Conservation (phyloP, 345 rosid species). For the Excoecaria cochinchinensis region DNA sequence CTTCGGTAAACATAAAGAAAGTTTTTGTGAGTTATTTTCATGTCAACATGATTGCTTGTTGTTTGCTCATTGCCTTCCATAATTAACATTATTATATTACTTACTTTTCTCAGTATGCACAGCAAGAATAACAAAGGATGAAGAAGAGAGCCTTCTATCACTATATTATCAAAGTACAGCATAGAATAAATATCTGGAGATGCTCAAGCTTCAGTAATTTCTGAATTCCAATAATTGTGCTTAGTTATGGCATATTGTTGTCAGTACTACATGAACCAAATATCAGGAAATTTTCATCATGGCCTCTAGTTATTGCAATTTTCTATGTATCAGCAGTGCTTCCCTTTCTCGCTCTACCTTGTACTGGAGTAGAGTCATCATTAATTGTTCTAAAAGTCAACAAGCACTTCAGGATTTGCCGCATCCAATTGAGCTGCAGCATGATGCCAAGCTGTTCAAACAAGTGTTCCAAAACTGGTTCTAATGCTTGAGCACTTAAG, state of each 20-base stretch:
- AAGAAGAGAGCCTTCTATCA: background rate
- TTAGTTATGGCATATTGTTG: background rate
- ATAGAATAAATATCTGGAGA: background rate
- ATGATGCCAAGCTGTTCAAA: too few relatives aligned
- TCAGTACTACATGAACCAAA: background rate
- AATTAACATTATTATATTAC: too few relatives aligned
- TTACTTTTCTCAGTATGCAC: background rate
- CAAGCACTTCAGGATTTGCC: background rate
- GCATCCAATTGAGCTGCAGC: background rate
- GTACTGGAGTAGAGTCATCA: background rate
- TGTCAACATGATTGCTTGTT: background rate
- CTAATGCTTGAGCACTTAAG: background rate
- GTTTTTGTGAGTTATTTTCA: background rate
- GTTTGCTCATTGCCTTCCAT: background rate
- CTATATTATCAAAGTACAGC: background rate
- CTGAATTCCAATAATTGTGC: background rate
- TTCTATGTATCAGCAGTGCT: too few relatives aligned
- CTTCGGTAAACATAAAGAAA: background rate
- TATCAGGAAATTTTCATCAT: background rate
- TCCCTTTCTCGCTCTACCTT: too few relatives aligned
- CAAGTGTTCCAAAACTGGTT: background rate
- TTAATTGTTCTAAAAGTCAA: background rate
- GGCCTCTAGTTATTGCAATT: background rate
- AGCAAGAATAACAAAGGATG: background rate
- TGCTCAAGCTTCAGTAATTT: background rate